Percentiles rank a stretch among this genome's conserved stretches.
Conservation (phyloP, 345 rosid genomes). For the Firmiana major region DNA sequence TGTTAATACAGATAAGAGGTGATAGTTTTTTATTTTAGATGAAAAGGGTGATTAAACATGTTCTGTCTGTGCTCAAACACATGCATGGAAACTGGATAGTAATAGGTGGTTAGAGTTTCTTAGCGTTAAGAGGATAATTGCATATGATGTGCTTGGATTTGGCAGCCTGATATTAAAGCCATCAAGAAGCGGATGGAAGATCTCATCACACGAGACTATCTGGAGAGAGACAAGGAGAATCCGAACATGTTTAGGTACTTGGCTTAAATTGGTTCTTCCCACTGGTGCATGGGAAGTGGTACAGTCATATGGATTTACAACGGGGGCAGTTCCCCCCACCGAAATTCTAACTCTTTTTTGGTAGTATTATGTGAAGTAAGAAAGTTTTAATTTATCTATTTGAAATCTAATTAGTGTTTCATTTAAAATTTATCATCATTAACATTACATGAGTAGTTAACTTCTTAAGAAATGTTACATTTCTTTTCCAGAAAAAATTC, state of each 20-base stretch:
- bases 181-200: constrained; percentile 96
- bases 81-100: background rate
- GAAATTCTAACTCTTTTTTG: too few species aligned
- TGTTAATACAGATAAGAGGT: too few species aligned
- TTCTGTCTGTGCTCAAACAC: too few species aligned
- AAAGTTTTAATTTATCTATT: background rate
- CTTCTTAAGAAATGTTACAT: too few species aligned
- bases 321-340: background rate
- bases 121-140: background rate
- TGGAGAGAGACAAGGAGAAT: constrained; percentile 22
- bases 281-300: background rate
- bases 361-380: background rate
- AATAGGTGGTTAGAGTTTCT: background rate
- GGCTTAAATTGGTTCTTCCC: constrained; percentile 35
- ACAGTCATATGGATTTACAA: background rate
- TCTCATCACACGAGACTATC: constrained; percentile 72
- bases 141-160: background rate
- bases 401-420: background rate
- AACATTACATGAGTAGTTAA: background rate
- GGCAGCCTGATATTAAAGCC: constrained; percentile 94
- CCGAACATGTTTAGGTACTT: constrained; percentile 67
- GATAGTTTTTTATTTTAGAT: too few species aligned
- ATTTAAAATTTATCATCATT: background rate
- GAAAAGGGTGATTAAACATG: too few species aligned
- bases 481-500: too few species aligned